Percentiles rank a stretch among this genome's conserved stretches.
Evolutionary conservation across 2,329 filamentous ascomycete genomes (phyloP).

Genomic region (Trichoderma sp.): DNA sequence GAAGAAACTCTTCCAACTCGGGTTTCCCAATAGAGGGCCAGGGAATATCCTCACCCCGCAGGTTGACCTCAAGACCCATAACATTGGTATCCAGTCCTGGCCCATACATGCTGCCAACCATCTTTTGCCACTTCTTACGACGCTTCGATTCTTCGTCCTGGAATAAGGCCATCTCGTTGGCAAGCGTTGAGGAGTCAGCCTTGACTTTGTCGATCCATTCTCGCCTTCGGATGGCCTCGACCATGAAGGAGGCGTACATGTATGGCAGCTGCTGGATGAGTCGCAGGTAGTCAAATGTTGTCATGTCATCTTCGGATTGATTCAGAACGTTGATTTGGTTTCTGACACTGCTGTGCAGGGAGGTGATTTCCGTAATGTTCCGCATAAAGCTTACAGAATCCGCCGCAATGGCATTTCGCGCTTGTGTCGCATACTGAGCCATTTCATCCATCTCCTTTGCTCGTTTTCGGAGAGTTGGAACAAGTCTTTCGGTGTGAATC

Average conservation of each 20-base stretch:
- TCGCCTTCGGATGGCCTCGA: constrained; percentile 80
- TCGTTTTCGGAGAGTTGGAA: constrained; percentile 59
- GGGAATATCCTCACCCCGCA: constrained; percentile 73
- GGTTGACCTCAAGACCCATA: constrained; percentile 79
- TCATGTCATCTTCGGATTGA: constrained; percentile 72
- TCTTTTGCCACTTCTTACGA: constrained; percentile 87
- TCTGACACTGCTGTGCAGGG: constrained; percentile 71
- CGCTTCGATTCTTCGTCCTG: constrained; percentile 91
- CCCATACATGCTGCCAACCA: constrained; percentile 73
- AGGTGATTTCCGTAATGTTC: constrained; percentile 77
- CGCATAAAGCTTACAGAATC: constrained; percentile 76
- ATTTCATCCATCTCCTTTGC: constrained; percentile 63
- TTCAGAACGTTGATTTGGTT: constrained; percentile 70
- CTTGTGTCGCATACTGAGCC: constrained; percentile 59
- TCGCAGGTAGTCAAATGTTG: constrained; percentile 78
- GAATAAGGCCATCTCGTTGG: constrained; percentile 89
- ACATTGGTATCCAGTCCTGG: constrained; percentile 69
- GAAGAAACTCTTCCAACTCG: constrained; percentile 75
- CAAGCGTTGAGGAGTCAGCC: constrained; percentile 79
- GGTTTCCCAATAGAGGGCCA: constrained; percentile 79
- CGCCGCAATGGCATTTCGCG: constrained; percentile 67
- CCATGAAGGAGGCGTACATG: constrained; percentile 85
- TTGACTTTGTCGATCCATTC: constrained; percentile 94
- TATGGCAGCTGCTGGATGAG: constrained; percentile 81
- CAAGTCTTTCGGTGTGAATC: constrained; percentile 62